Evolutionary conservation across 2,329 filamentous ascomycete species (phyloP).

Genomic region (Lithohypha guttulata): DNA sequence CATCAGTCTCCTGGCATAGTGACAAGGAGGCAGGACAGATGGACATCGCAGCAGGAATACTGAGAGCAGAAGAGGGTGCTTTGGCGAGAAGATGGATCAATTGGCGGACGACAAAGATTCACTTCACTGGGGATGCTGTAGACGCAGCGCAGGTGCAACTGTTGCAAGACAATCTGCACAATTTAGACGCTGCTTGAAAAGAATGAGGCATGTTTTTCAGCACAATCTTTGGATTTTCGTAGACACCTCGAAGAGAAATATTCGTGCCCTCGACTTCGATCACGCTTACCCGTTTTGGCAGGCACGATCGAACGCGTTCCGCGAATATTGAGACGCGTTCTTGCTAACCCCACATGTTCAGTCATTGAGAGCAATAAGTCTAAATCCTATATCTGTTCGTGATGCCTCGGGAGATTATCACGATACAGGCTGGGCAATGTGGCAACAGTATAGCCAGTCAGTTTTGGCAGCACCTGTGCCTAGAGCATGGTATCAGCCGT

Average conservation of each 20-base stretch:
- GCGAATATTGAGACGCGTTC: no score
- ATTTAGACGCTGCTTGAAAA: neutral
- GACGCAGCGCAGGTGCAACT: neutral
- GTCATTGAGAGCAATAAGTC: no score
- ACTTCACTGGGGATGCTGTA: slow-evolving; percentile 1
- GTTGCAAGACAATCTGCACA: neutral
- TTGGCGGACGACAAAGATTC: slow-evolving; percentile 24
- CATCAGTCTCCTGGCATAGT: slow-evolving; percentile 32
- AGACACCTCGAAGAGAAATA: no score
- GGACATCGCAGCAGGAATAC: slow-evolving; percentile 34
- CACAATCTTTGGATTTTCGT: no score
- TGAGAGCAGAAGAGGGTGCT: slow-evolving; percentile 30
- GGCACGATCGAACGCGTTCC: no score
- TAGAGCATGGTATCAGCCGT: slow-evolving; percentile 94
- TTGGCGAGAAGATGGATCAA: slow-evolving; percentile 34
- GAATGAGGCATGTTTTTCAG: no score
- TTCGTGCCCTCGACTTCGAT: no score
- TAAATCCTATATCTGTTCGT: no score
- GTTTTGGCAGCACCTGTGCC: slow-evolving; percentile 98
- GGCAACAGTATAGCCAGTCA: slow-evolving; percentile 55
- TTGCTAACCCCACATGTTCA: no score
- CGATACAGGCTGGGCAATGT: slow-evolving; percentile 77
- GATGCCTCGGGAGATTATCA: slow-evolving; percentile 75
- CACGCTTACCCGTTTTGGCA: no score
- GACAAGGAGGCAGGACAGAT: slow-evolving; percentile 28